Percentiles rank a stretch among this genome's conserved stretches.
Conservation (phyloP, 2,329 filamentous ascomycete species). For the Podosphaera leucotricha region DNA sequence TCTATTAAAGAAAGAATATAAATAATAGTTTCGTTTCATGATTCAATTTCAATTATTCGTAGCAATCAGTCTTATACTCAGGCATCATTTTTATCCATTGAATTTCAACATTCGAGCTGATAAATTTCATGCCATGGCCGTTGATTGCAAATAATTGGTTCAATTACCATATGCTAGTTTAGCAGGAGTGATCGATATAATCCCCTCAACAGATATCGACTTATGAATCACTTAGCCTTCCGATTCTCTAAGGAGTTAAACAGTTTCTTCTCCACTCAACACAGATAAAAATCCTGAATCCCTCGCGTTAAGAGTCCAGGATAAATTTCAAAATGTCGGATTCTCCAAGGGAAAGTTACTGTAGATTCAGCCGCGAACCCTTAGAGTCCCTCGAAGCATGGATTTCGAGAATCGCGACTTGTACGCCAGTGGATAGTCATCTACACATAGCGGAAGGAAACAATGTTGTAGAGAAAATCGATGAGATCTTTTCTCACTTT, state of each 20-base stretch:
- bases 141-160: no score
- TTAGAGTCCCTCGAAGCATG: background rate
- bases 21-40: no score
- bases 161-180: no score
- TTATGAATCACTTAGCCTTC: background rate
- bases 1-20: no score
- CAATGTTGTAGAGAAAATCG: conserved; percentile 6
- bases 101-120: no score
- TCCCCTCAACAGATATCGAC: background rate
- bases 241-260: background rate
- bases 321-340: background rate
- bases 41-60: no score
- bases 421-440: background rate
- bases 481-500: conserved; percentile 7
- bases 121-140: no score
- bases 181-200: no score
- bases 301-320: background rate
- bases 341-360: background rate
- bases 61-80: no score
- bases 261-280: background rate
- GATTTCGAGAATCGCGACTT: background rate
- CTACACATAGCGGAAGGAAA: background rate
- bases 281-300: background rate
- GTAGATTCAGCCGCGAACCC: background rate
- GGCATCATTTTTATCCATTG: no score